Evolutionary conservation across 2,329 filamentous ascomycete species (phyloP).

Genomic region (Magnaporthiopsis incrustans): DNA sequence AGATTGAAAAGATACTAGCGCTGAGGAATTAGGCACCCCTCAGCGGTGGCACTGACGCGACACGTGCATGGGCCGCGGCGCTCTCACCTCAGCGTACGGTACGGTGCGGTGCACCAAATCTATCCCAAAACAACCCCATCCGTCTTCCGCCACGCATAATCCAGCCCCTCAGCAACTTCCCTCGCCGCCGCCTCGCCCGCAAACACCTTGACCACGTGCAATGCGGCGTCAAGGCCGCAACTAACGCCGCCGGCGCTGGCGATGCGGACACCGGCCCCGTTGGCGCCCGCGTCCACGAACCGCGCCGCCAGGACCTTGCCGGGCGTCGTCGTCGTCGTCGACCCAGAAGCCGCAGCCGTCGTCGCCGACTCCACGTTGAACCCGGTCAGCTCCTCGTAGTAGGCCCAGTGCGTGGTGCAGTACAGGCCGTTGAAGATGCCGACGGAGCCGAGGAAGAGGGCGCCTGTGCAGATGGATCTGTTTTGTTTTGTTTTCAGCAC

Average conservation of each 20-base stretch:
- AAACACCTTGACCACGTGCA: slow-evolving; percentile 9
- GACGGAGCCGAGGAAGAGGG: slow-evolving; percentile 4
- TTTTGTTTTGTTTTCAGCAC: no score
- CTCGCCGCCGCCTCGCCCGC: slow-evolving; percentile 6
- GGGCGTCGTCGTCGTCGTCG: no score
- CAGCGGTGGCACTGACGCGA: no score
- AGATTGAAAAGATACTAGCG: no score
- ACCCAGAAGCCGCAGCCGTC: no score
- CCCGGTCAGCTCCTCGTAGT: neutral
- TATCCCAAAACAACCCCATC: slow-evolving; percentile 1
- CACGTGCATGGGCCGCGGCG: no score
- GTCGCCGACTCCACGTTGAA: neutral
- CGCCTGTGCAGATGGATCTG: slow-evolving; percentile 8
- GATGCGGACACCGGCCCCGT: slow-evolving; percentile 2
- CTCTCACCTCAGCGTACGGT: no score
- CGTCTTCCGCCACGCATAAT: slow-evolving; percentile 10
- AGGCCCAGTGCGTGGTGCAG: slow-evolving; percentile 9
- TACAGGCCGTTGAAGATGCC: slow-evolving; percentile 6
- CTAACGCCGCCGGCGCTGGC: slow-evolving; percentile 9
- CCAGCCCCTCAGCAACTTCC: slow-evolving; percentile 6
- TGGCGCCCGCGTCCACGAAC: slow-evolving; percentile 8
- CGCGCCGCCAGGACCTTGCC: slow-evolving; percentile 4
- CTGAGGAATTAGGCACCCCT: no score
- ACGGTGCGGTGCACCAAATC: no score
- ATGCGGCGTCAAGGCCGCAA: slow-evolving; percentile 7